Conservation (phyloP, 192 early-diverging fungal genomes). For the Linnemannia elongata region DNA sequence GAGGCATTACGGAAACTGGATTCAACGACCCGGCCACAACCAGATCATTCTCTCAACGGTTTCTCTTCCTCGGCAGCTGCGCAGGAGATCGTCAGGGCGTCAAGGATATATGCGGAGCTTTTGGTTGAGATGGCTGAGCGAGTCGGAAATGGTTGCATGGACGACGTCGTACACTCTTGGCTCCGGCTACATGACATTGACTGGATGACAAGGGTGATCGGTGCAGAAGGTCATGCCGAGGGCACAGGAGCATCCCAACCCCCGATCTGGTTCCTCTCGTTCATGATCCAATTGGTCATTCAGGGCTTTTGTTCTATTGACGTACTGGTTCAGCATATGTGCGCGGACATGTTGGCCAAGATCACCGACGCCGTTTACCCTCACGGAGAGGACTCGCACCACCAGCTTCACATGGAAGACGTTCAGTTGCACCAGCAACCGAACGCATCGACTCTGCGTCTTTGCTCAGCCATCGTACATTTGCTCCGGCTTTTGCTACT, state of each 20-base stretch:
- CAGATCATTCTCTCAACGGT: neutral
- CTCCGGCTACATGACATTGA: slow-evolving; percentile 29
- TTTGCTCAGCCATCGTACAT: slow-evolving; percentile 35
- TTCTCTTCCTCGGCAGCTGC: neutral
- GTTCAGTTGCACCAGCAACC: slow-evolving; percentile 1
- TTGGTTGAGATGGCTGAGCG: slow-evolving; percentile 46
- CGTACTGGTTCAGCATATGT: slow-evolving; percentile 41
- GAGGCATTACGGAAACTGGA: slow-evolving; percentile 35
- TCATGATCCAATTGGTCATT: slow-evolving; percentile 48
- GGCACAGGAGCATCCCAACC: neutral
- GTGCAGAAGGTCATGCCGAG: neutral
- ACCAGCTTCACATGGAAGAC: slow-evolving; percentile 14
- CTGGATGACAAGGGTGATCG: slow-evolving; percentile 31
- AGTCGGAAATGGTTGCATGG: slow-evolving; percentile 33
- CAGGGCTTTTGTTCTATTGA: slow-evolving; percentile 49
- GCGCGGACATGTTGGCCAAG: slow-evolving; percentile 34
- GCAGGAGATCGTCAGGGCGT: slow-evolving; percentile 21
- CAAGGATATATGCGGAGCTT: slow-evolving; percentile 32
- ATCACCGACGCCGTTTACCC: slow-evolving; percentile 15
- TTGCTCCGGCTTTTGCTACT: slow-evolving; percentile 33
- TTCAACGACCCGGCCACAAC: neutral
- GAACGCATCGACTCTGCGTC: slow-evolving; percentile 28
- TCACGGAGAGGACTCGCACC: slow-evolving; percentile 18
- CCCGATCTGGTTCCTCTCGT: slow-evolving; percentile 41
- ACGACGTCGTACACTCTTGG: slow-evolving; percentile 47